Evolutionary conservation across 768 basidiomycete species (phyloP), one percentile per base, ranked within the genome.

Genomic region (Psilocybe cyanescens): DNA sequence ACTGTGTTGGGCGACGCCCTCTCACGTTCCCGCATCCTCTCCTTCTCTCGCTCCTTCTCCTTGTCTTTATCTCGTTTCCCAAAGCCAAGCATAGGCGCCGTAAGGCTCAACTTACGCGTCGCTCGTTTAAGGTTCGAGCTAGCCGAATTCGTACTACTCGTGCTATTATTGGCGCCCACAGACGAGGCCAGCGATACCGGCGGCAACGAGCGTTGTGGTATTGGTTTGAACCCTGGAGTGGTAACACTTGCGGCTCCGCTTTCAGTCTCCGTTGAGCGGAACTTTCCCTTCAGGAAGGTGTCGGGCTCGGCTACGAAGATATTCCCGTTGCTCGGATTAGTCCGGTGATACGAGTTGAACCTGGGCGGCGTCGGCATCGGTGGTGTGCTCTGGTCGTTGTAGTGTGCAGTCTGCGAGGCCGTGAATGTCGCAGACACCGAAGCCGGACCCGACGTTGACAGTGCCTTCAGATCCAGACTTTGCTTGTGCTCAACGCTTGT

Each of bases 101-200:
- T 82, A 59, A 92, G 71, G 71, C 91, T 92, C 74, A 92, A 73
- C 76, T 92, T 92, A 58, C 89, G 79, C 68, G 77, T 81, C 61
- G 84, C 77, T 45, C 76, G 75, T 68, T 61, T 65, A 12, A 67
- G 24, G 52, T 65, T 67, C 35, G 63, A 66, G 50, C 56, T 66
- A 14, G 63, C 52, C n/a, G 68, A 68, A 12, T 59, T 62, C 24
- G 59, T 61, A 45, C 68, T 72, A 28, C 66, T 66, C 12, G 66
- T 56, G 55, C 71, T 70, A 33, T 50, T 50, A 55, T 73, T 70
- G 14, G 49, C 65, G 24, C 69, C 67, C 9, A 65, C 54, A 12
- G 71, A 65, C 5, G 67, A 31, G 11, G 68, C 66, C 39, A 72
- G 29, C 9, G 71, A 68, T 7, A 61, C 33, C 2, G 70, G 72